Evolutionary conservation across 257 asterid genomes (phyloP).

Genomic region (Lavandula angustifolia): DNA sequence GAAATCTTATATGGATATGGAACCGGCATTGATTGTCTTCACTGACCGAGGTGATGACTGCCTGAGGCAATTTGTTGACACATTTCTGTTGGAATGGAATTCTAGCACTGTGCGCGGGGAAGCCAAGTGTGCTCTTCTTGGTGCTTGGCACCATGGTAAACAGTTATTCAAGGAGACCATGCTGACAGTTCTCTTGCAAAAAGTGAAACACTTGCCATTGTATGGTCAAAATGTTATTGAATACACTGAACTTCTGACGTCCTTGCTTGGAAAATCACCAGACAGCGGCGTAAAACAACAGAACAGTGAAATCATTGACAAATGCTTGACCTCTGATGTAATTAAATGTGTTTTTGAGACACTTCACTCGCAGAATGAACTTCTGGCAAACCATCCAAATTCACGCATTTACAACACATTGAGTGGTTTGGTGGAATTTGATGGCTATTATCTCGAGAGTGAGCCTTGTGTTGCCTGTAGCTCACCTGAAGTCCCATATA

Average conservation of each 20-base stretch:
- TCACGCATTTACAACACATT: constrained; percentile 96
- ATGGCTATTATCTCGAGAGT: constrained; percentile 99
- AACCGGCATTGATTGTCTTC: constrained; percentile 71
- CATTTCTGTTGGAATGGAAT: constrained; percentile 93
- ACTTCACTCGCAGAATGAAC: constrained; percentile 93
- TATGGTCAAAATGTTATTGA: constrained; percentile 90
- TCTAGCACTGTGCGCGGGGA: constrained; percentile 90
- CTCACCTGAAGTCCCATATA: constrained; percentile 98
- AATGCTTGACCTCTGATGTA: constrained; percentile 84
- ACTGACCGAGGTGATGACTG: constrained; percentile 73
- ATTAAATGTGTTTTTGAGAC: constrained; percentile 81
- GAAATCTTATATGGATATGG: constrained; percentile 95
- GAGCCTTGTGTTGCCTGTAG: constrained; percentile 99
- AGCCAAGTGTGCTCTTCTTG: constrained; percentile 83
- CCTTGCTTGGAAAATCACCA: constrained; percentile 76
- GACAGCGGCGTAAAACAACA: constrained; percentile 65
- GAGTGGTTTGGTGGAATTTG: constrained; percentile 98
- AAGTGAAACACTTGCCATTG: constrained; percentile 77
- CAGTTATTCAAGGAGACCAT: constrained; percentile 70
- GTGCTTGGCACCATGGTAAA: constrained; percentile 95
- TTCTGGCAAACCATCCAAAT: constrained; percentile 98
- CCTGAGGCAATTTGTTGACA: constrained; percentile 77
- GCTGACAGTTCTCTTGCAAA: constrained; percentile 75
- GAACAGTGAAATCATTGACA: constrained; percentile 73
- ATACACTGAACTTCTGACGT: constrained; percentile 81